Evolutionary conservation across 31 red algal species (phyloP), one percentile per base, ranked within the genome.

Genomic region (Porphyra umbilicalis): DNA sequence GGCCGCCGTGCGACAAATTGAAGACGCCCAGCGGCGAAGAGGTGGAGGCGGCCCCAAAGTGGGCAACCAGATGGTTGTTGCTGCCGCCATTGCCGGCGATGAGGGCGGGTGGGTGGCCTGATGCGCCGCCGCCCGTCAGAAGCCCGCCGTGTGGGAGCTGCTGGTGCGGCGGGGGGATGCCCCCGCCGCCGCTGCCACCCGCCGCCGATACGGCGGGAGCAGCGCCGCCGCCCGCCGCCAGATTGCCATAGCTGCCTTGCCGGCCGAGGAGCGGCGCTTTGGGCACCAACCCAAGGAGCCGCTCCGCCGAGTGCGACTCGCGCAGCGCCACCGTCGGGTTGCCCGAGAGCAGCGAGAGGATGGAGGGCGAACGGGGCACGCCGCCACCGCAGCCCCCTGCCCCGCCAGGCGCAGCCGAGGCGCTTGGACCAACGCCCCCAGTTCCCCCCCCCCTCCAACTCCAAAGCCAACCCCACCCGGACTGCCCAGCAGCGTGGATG

Each of bases 291-390:
- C 57, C 57, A 4, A 71, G 57, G 25, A 71, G 57, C 57, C 57
- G 57, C 57, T 71, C 57, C 57, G 57, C 20, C 57, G 57, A 71
- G 57, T 71, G 57, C 25, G 57, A 71, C 57, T 71, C 57, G 20
- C 57, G 57, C 20, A 71, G 57, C 57, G 57, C 57, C 57, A 71
- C 84, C 32, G 89, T 91, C 75, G 89, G 89, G 75, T 86, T 87
- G 33, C 89, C 89, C 10, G 84, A 86, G 34, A 91, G 68, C 32
- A 91, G 84, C 39, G 89, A 91, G 35, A 91, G 80, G 76, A 91
- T 91, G 79, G 84, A 86, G 34, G 86, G 86, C 20, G 83, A 83
- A 35, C 89, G 83, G 44, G 89, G 86, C 4, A 91, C 89, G 32
- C 79, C 89, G 68, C 86, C 86, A 16, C 89, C 89, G 57, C 42